Evolutionary conservation across 176 grass and related monocot genomes (phyloP).

Genomic region (Elaeis guineensis): DNA sequence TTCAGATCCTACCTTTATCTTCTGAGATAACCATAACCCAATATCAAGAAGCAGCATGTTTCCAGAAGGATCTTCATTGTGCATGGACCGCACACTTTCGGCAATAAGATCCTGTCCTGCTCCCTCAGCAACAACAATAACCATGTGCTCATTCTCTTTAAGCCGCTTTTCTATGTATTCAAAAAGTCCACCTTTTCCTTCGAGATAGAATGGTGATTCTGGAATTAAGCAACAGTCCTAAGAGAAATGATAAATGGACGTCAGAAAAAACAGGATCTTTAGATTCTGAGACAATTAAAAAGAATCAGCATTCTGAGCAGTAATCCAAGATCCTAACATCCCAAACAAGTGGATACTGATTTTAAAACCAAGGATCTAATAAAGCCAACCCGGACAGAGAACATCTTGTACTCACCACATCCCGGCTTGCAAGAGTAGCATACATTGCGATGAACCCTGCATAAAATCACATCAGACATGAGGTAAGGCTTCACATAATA

Average conservation of each 20-base stretch:
- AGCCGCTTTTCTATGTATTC: constrained; percentile 81
- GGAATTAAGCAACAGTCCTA: constrained; percentile 99
- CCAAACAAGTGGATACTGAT: too few relatives aligned
- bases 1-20: constrained; percentile 56
- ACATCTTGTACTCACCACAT: constrained; percentile 66
- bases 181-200: constrained; percentile 71
- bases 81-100: constrained; percentile 49
- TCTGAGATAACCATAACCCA: constrained; percentile 92
- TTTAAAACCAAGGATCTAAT: not conserved
- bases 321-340: too few relatives aligned
- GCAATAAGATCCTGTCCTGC: constrained; percentile 88
- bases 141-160: constrained; percentile 94
- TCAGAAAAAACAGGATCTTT: not conserved
- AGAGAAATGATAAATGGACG: not conserved
- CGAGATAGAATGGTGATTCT: constrained; percentile 87
- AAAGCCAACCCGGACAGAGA: not conserved
- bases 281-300: constrained; percentile 7
- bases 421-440: constrained; percentile 92
- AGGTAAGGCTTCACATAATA: constrained; percentile 3
- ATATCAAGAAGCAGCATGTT: constrained; percentile 94
- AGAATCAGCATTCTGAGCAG: not conserved
- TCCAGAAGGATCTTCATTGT: constrained; percentile 83
- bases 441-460: constrained; percentile 98
- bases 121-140: constrained; percentile 90
- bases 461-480: constrained; percentile 9